Evolutionary conservation across 73 alveolate genomes (phyloP), one percentile per base, ranked within the genome.

Genomic region (Blepharisma stoltei): DNA sequence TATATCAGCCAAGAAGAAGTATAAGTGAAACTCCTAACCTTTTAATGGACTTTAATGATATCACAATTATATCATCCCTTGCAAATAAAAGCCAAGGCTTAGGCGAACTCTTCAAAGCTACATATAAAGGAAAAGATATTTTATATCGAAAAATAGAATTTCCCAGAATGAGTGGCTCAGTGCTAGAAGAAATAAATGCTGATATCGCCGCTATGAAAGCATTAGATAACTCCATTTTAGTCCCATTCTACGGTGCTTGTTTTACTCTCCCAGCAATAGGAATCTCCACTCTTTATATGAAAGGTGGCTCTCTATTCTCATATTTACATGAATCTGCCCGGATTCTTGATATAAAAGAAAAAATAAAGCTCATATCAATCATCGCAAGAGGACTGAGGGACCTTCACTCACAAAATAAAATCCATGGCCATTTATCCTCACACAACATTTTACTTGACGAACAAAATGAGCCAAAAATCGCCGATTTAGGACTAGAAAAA

Each of bases 361-460:
- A 76, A 41, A 18, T 27, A 6, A 76, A 32, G 21, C 14, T 76
- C 4, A 43, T 66, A 9, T 14, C 27, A 66, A 54, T 54, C 2
- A 3, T 76, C 6, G 66, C 55, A 0, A 53, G 9, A 14, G 9
- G 41, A 23, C 1, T 76, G 41, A 76, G 60, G 2, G 27, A 23
- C 8, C 49, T 50, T 11, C 83, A 76, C 25, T 7, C 47, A 27
- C 20, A 11, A 37, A 54, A 54, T 38, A 9, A 54, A 14, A 9
- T 54, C 49, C 83, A 76, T 76, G 83, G 83, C 0, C 83, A 76
- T 76, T 27, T 76, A 8, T 18, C 55, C 0, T 76, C 83, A 54
- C 25, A 55, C 18, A 76, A 76, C 44, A 27, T 76, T 18, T 54
- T 76, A 20, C 55, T 76, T 47, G 11, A 23, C 2, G 82, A 47